Base-by-base conservation (phyloP, 1,284 basidiomycete genomes). In the Volvariella volvacea region DNA sequence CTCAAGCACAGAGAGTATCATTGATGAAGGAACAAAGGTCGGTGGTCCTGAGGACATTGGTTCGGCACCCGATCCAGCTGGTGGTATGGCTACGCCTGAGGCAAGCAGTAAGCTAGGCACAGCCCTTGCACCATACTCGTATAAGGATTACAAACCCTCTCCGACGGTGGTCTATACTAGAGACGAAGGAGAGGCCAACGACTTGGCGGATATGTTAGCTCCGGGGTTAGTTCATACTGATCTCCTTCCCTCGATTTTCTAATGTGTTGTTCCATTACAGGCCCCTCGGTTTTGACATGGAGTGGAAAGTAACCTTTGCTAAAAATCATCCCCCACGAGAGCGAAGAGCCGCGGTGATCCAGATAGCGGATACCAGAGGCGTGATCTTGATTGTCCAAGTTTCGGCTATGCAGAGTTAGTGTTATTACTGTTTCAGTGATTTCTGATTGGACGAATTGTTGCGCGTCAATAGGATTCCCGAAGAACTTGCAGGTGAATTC, bases 251-350 rank as follows among this genome's bases (percentile, higher is more conserved):
- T 25, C 21, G 22, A 33, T 40, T 41, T 22, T 42, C 33, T 36
- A 15, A 34, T 37, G 22, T 42, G 43, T 43, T 16, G 15, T 15
- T 7, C 33, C 17, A 12, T 3, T 6, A 2, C 37, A 78, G 76
- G 0, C 70, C 79, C 8, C 44, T 82, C 7, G 79, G 78, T 2
- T 75, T 82, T 34, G 80, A 83, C 55, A 61, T 81, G 43, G 80
- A 83, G 54, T 82, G 80, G 79, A 64, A 67, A 9, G 66, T 74
- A 16, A 53, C 62, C 33, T 66, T 61, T 43, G 53, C 42, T 4
- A 49, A 41, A 8, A 50, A 47, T 22, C 14, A 43, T 6, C 30
- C 39, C 4, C 46, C 48, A 14, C 32, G 19, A 2, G 56, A 68
- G 44, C 59, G 68, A 30, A 61, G 64, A 19, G 68, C 68, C 3